Evolutionary conservation across 768 basidiomycete species (phyloP), one percentile per base, ranked within the genome.

Genomic region (Amanita rubescens): DNA sequence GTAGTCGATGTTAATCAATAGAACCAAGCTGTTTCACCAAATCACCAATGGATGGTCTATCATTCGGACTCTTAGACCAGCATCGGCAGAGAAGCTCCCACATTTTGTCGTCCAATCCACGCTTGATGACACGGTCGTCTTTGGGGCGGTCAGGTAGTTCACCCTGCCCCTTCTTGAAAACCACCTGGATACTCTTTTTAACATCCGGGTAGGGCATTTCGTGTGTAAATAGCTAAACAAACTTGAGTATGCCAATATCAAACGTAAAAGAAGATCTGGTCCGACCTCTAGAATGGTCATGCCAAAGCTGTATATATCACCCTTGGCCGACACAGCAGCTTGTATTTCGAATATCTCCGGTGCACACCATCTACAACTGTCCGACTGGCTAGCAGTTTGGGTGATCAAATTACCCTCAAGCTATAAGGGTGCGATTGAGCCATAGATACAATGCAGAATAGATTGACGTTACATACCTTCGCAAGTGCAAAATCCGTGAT

Each of bases 211-310:
- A 46, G 25, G 44, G 44, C 44, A 12, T 46, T 9, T 12, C 25
- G 25, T 46, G 44, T 24, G 44, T 46, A 22, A 46, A 46, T 24
- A 46, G 15, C 44, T 46, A 27, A 10, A 27, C 24, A 25, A 8
- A 19, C 8, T 15, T 46, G 24, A 46, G 44, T 17, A 10, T 11
- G 22, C 25, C 44, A 6, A 3, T n/a, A 19, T 10, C 3, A 46
- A 24, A 14, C 5, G 10, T 4, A 46, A 15, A 46, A 25, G 27
- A 46, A 4, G 22, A n/a, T n/a, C 14, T 17, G 15, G 22, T n/a
- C 47, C 3, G 6, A 49, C 47, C 27, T 49, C 47, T n/a, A 49
- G 19, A 32, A 49, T 37, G 2, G 47, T 49, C 47, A 49, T 49
- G 33, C 33, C 47, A 12, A 49, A 49, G 22, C 33, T 34, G 19